Percentiles rank a stretch among this genome's conserved stretches.
These are phyloP conservation scores for Imleria badia DNA, from an alignment of 768 basidiomycete genomes.

Conservation along the genomic window DNA sequence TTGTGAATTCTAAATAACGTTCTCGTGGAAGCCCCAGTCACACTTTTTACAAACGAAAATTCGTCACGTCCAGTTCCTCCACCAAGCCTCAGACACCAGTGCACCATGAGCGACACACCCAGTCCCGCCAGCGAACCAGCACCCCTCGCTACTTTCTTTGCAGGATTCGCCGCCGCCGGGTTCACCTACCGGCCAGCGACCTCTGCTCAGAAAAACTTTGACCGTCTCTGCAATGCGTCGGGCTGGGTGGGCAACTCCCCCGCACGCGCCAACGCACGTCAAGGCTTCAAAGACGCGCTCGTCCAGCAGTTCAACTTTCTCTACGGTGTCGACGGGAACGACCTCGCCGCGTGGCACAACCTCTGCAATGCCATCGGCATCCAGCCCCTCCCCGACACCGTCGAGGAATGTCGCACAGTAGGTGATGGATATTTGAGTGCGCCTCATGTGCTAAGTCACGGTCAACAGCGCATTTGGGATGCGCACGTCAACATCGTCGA, in stretches of 20 bases:
- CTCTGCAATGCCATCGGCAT: conserved; percentile 21
- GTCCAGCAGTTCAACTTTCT: conserved; percentile 25
- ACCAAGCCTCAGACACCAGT: no score
- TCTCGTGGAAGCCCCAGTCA: no score
- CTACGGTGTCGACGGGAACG: conserved; percentile 17
- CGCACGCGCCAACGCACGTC: not conserved
- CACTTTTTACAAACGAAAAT: no score
- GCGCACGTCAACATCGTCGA: conserved; percentile 34
- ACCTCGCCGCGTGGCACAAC: conserved; percentile 18
- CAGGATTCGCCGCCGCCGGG: conserved; percentile 1
- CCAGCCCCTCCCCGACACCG: conserved; percentile 8
- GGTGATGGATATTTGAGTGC: no score
- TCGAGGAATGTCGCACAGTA: conserved; percentile 21
- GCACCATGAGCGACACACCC: conserved; percentile 4
- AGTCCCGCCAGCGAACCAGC: no score
- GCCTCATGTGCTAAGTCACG: not conserved
- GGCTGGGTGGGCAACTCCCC: conserved; percentile 1
- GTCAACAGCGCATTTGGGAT: conserved; percentile 19
- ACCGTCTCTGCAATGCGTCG: conserved; percentile 4
- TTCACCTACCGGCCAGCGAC: conserved; percentile 12
- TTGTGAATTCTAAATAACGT: no score
- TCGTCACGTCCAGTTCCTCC: no score
- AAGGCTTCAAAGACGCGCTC: conserved; percentile 21
- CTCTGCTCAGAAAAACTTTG: conserved; percentile 18
- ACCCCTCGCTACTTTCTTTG: conserved; percentile 17